Percentiles rank a stretch among this genome's conserved stretches.
Conservation (phyloP, 768 basidiomycete species). For the Gymnopilus dilepis region DNA sequence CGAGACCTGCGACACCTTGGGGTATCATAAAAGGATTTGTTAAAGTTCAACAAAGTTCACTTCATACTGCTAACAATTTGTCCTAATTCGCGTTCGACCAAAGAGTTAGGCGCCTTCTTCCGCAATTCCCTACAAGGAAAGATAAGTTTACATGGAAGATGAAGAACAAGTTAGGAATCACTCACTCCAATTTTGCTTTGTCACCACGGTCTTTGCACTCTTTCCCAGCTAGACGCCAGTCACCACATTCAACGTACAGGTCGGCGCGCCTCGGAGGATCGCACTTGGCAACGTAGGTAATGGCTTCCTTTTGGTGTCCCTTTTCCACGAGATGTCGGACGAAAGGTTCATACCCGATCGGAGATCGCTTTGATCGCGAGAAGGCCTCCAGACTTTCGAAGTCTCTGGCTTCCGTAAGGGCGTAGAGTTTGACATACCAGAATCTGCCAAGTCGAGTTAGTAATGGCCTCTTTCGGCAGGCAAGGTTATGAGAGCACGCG, state of each 20-base stretch:
- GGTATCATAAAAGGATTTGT: too few relatives aligned
- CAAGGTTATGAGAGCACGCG: background rate
- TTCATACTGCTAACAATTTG: slow-evolving; percentile 69
- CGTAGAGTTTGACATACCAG: slow-evolving; percentile 91
- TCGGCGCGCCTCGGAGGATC: slow-evolving; percentile 85
- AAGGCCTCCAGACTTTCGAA: slow-evolving; percentile 89
- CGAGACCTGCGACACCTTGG: background rate
- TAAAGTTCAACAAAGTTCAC: slow-evolving; percentile 39
- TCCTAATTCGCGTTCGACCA: slow-evolving; percentile 82
- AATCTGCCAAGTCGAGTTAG: slow-evolving; percentile 56
- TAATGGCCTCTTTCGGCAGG: background rate
- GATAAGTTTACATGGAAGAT: background rate
- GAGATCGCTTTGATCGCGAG: slow-evolving; percentile 85
- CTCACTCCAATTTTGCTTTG: slow-evolving; percentile 84
- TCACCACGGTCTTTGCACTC: slow-evolving; percentile 92
- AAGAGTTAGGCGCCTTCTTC: slow-evolving; percentile 76
- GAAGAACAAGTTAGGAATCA: slow-evolving; percentile 23
- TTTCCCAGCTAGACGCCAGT: slow-evolving; percentile 87
- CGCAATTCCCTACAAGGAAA: slow-evolving; percentile 62
- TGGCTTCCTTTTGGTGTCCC: slow-evolving; percentile 78
- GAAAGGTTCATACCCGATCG: slow-evolving; percentile 95
- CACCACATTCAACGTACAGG: slow-evolving; percentile 87
- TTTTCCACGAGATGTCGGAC: slow-evolving; percentile 78
- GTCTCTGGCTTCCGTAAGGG: slow-evolving; percentile 77
- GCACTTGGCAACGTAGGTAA: slow-evolving; percentile 79